Evolutionary conservation across 2,329 filamentous ascomycete species (phyloP).

Genomic region (Ascochyta koolunga): DNA sequence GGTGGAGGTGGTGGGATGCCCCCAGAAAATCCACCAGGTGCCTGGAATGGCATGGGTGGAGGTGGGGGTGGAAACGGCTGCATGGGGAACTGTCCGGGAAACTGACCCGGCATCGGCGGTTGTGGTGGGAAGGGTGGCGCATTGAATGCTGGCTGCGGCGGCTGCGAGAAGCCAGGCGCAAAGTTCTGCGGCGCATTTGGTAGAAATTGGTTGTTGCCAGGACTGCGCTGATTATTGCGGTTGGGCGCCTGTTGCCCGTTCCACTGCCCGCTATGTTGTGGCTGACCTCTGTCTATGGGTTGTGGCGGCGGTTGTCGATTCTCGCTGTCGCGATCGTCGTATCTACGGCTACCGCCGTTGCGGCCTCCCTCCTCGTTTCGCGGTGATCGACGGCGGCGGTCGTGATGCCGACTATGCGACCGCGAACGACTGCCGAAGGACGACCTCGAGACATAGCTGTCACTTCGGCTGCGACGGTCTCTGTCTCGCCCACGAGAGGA

Average conservation of each 20-base stretch:
- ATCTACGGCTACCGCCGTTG: slow-evolving; percentile 16
- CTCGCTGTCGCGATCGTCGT: slow-evolving; percentile 15
- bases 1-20: slow-evolving; percentile 34
- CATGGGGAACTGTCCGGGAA: slow-evolving; percentile 24
- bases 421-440: slow-evolving; percentile 27
- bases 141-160: slow-evolving; percentile 22
- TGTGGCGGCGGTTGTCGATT: slow-evolving; percentile 16
- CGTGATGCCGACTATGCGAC: slow-evolving; percentile 19
- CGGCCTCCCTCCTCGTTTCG: slow-evolving; percentile 8
- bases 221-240: slow-evolving; percentile 5
- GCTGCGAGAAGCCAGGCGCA: slow-evolving; percentile 17
- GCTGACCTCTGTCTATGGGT: slow-evolving; percentile 10
- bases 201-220: slow-evolving; percentile 16
- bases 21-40: slow-evolving; percentile 14
- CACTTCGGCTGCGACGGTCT: slow-evolving; percentile 21
- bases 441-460: slow-evolving; percentile 21
- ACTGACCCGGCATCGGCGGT: slow-evolving; percentile 23
- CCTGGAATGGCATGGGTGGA: slow-evolving; percentile 28
- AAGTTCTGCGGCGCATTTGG: slow-evolving; percentile 8
- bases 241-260: slow-evolving; percentile 9
- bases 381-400: slow-evolving; percentile 20
- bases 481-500: slow-evolving; percentile 22
- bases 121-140: slow-evolving; percentile 28
- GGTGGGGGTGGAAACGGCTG: slow-evolving; percentile 28
- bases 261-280: slow-evolving; percentile 20